Base-by-base conservation (phyloP, 192 early-diverging fungal species). In the Coemansia sp. region DNA sequence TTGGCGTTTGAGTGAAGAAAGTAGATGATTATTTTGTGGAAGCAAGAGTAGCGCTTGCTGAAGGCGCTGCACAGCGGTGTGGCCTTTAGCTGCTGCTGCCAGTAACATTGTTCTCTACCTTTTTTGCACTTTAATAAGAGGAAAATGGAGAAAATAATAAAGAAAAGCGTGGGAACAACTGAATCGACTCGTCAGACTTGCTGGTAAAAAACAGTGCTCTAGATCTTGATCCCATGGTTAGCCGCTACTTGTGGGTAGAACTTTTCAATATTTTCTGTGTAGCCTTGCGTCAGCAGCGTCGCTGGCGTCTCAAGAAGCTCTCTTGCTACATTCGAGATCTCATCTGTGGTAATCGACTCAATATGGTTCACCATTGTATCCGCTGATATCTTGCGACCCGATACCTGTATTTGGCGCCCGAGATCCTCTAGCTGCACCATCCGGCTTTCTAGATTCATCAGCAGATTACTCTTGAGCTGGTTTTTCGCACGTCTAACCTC, bases 361-460 rank as follows among this genome's bases (percentile, higher is more conserved):
- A 98, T 95, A 40, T 90, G 87, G 53, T 76, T 63, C 63, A 91
- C 87, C 92, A 97, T 92, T 63, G 91, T 91, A 49, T 81, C 84
- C 11, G 92, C 91, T 0, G 87, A 79, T 5, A 94, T 76, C 70
- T 93, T 92, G 68, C 84, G 77, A 10, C 91, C 94, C 68, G 92
- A 70, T 4, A 86, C 66, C 72, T 90, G 79, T 42, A 91, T 83
- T 79, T 99, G 97, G 64, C 95, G 86, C 13, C 93, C 95, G 53
- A 99, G 74, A 71, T 99, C 97, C 76, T 99, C 97, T 8, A 97
- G 84, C 81, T 97, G 93, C 6, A 99, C 94, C 85, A 93, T 87
- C 43, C 93, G 89, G 69, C 87, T 91, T 70, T 99, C 97, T 15
- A 99, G 84, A 60, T 90, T 92, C 95, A 99, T 99, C 53, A 99